These are phyloP conservation scores for Cyclaneusma minus DNA, from an alignment of 2,329 filamentous ascomycete genomes.

Conservation along the genomic window DNA sequence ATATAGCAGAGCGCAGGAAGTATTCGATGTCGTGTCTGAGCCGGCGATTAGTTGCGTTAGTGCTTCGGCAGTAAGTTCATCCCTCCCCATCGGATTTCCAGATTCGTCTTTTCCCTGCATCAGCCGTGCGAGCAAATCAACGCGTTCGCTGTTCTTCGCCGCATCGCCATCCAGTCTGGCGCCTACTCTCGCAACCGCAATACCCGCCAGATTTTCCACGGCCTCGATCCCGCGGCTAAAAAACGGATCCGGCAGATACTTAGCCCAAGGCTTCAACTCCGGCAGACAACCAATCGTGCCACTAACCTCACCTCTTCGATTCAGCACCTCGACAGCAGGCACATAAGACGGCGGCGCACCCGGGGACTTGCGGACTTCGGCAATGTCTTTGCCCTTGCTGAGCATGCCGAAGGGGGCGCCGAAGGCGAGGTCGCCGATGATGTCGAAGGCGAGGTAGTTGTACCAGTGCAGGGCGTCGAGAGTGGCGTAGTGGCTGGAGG, in stretches of 20 bases:
- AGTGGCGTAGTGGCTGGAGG: slow-evolving; percentile 34
- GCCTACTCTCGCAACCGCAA: slow-evolving; percentile 71
- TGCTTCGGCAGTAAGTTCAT: slow-evolving; percentile 78
- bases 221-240: slow-evolving; percentile 61
- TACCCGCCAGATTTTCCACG: slow-evolving; percentile 70
- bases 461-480: slow-evolving; percentile 71
- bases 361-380: slow-evolving; percentile 51
- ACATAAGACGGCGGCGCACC: slow-evolving; percentile 50
- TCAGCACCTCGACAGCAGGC: slow-evolving; percentile 74
- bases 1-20: slow-evolving; percentile 70
- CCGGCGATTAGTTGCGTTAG: slow-evolving; percentile 78
- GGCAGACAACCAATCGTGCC: slow-evolving; percentile 65
- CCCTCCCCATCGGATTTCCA: slow-evolving; percentile 57
- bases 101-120: slow-evolving; percentile 78
- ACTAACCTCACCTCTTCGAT: slow-evolving; percentile 75
- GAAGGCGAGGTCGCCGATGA: slow-evolving; percentile 46
- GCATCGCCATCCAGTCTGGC: slow-evolving; percentile 54
- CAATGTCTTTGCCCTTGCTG: slow-evolving; percentile 56
- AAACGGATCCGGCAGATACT: slow-evolving; percentile 69
- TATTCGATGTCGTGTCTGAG: slow-evolving; percentile 63
- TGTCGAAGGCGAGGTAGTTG: slow-evolving; percentile 45
- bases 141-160: slow-evolving; percentile 49
- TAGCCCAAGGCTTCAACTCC: slow-evolving; percentile 61
- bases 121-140: slow-evolving; percentile 66
- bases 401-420: slow-evolving; percentile 77